These are phyloP conservation scores for Amphirosellinia nigrospora DNA, from an alignment of 495 filamentous ascomycete species.

Conservation along the genomic window DNA sequence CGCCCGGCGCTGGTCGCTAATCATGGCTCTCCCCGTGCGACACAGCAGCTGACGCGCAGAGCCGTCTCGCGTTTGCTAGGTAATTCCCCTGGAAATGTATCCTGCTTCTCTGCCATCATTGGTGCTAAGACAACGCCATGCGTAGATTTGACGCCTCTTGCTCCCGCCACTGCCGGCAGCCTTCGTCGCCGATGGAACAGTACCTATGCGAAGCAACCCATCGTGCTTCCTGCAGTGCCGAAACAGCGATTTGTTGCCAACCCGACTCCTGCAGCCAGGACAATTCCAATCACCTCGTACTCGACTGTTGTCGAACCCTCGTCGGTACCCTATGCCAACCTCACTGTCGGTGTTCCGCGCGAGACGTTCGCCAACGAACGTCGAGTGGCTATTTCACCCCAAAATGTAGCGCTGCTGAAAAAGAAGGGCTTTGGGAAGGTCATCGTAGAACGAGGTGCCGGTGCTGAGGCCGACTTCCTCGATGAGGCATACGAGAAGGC, in stretches of 20 bases:
- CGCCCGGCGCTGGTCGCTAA: slow-evolving; percentile 42
- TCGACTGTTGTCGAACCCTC: slow-evolving; percentile 49
- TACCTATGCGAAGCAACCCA: slow-evolving; percentile 35
- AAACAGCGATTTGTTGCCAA: slow-evolving; percentile 28
- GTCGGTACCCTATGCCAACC: slow-evolving; percentile 67
- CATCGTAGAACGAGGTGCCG: slow-evolving; percentile 75
- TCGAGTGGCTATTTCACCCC: slow-evolving; percentile 79
- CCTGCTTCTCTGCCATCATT: slow-evolving; percentile 20
- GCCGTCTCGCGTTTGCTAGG: slow-evolving; percentile 37
- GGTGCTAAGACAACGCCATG: slow-evolving; percentile 34
- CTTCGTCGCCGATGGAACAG: slow-evolving; percentile 37
- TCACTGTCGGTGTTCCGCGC: slow-evolving; percentile 73
- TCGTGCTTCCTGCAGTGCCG: slow-evolving; percentile 33
- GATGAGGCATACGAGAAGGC: slow-evolving; percentile 74
- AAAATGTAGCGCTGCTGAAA: slow-evolving; percentile 74
- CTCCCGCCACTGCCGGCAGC: slow-evolving; percentile 21
- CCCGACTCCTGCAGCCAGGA: slow-evolving; percentile 23
- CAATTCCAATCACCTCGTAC: slow-evolving; percentile 35
- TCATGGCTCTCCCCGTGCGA: slow-evolving; percentile 34
- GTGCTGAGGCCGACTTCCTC: slow-evolving; percentile 72
- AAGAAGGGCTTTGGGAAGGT: slow-evolving; percentile 81
- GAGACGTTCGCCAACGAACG: slow-evolving; percentile 75
- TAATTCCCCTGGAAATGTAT: slow-evolving; percentile 24
- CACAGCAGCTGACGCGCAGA: slow-evolving; percentile 34
- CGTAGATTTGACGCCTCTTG: slow-evolving; percentile 33